Base-by-base conservation (phyloP, 2,329 filamentous ascomycete species). In the Diaporthe sp. region DNA sequence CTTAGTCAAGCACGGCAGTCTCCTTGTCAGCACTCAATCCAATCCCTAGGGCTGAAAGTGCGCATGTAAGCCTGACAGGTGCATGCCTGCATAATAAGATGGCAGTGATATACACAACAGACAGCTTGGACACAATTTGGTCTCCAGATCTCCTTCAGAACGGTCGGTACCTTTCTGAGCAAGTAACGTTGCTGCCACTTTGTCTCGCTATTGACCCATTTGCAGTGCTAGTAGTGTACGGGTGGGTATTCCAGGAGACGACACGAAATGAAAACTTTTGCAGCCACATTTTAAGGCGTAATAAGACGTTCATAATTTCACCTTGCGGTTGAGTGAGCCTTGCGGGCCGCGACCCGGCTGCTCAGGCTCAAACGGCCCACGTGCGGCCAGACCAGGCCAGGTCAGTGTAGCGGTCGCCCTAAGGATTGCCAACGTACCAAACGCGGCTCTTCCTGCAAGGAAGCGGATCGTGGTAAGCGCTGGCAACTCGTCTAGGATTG, bases 11-110 rank as follows among this genome's bases (percentile, higher is more conserved):
- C 64, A 68, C 47, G 64, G 64, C 47, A 71, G 42, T 50, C 55
- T 22, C 19, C 25, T 61, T 64, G 70, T 72, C 70, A 72, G 70
- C 57, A 72, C 70, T 72, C 45, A 72, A 72, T 72, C 47, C 45
- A 72, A 72, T 72, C 47, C 64, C 33, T 55, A 72, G 70, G 70
- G 70, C 70, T 72, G 70, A 72, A 35, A 54, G 70, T 72, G 57
- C 57, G 30, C 64, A 61, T 45, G 50, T 61, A 22, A 54, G 52
- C 52, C 64, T 68, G 64, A 19, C 64, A 68, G 45, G n/a, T n/a
- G 45, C 30, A 52, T 67, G 45, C 30, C 47, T 68, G 61, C 42
- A 52, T 50, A 52, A 67, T 67, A 67, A 67, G 22, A 67, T 33
- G 33, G 30, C 22, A 67, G n/a, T 28, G 47, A 68, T 68, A 68